Conservation (phyloP, 108 stramenopile genomes). For the Nitzschia inconspicua region DNA sequence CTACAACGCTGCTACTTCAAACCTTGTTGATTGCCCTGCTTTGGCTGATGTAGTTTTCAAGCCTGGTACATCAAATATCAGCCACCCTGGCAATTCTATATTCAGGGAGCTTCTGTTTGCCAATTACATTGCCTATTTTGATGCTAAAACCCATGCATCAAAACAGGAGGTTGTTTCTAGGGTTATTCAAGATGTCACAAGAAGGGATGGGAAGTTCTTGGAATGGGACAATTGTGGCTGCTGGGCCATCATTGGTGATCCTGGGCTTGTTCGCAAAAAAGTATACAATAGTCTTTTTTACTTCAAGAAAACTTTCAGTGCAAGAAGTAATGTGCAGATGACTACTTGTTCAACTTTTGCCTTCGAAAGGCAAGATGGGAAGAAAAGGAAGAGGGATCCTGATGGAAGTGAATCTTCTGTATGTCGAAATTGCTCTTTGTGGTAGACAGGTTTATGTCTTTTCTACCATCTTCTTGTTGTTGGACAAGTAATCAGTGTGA, state of each 20-base stretch:
- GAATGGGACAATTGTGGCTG: slow-evolving; percentile 1
- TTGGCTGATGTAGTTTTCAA: slow-evolving; percentile 6
- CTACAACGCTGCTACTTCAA: background rate
- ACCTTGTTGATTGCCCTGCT: slow-evolving; percentile 1
- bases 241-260: background rate
- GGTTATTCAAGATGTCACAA: slow-evolving; percentile 1
- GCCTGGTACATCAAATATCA: background rate
- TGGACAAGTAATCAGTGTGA: no score
- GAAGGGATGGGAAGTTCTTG: background rate
- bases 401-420: no score
- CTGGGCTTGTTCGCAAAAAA: background rate
- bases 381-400: slow-evolving; percentile 3
- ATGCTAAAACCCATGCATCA: background rate
- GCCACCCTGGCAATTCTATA: slow-evolving; percentile 7
- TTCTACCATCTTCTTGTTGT: no score
- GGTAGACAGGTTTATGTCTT: no score
- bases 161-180: background rate
- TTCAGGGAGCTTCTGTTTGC: background rate
- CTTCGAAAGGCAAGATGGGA: background rate
- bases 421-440: no score
- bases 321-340: background rate
- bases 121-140: background rate
- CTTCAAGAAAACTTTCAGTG: background rate
- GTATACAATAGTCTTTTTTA: background rate
- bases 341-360: background rate